These are phyloP conservation scores for Trichosanthes cucumerina DNA, from an alignment of 306 rosid genomes.

Conservation along the genomic window DNA sequence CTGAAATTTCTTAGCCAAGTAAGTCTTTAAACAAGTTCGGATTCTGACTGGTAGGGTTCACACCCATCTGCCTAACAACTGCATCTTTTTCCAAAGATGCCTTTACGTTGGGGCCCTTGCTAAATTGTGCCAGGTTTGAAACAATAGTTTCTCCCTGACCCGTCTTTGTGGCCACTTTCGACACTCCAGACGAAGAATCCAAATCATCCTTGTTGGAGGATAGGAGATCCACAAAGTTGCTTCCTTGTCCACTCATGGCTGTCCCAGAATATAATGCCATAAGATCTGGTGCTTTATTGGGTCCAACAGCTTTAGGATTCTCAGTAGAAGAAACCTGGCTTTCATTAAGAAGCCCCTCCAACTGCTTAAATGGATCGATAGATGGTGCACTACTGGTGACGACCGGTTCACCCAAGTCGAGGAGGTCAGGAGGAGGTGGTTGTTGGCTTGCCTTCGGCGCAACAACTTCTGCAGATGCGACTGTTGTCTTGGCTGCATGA, in stretches of 20 bases:
- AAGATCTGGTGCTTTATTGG: constrained; percentile 36
- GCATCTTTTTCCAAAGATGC: constrained; percentile 64
- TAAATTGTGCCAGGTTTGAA: constrained; percentile 24
- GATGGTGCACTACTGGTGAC: constrained; percentile 28
- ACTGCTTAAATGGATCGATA: constrained; percentile 60
- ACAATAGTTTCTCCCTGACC: constrained; percentile 23
- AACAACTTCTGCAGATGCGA: constrained; percentile 18
- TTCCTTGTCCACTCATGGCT: constrained; percentile 28
- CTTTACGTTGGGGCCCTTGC: constrained; percentile 44
- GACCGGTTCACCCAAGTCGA: constrained; percentile 53
- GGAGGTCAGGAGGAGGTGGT: constrained; percentile 73
- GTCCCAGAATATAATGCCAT: constrained; percentile 37
- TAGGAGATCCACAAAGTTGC: constrained; percentile 24
- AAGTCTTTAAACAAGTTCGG: constrained; percentile 69
- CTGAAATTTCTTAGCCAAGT: constrained; percentile 33
- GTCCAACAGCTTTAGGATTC: constrained; percentile 22
- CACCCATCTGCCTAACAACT: constrained; percentile 83
- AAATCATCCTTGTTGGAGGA: constrained; percentile 26
- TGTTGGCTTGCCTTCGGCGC: constrained; percentile 31
- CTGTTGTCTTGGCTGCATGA: constrained; percentile 35
- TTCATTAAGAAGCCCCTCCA: constrained; percentile 69
- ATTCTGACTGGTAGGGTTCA: constrained; percentile 66
- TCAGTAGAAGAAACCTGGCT: constrained; percentile 21
- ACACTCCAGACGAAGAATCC: constrained; percentile 35
- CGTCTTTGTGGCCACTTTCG: constrained; percentile 14